Conservation (phyloP, 2,329 filamentous ascomycete species). For the Scolecobasidium constrictum region DNA sequence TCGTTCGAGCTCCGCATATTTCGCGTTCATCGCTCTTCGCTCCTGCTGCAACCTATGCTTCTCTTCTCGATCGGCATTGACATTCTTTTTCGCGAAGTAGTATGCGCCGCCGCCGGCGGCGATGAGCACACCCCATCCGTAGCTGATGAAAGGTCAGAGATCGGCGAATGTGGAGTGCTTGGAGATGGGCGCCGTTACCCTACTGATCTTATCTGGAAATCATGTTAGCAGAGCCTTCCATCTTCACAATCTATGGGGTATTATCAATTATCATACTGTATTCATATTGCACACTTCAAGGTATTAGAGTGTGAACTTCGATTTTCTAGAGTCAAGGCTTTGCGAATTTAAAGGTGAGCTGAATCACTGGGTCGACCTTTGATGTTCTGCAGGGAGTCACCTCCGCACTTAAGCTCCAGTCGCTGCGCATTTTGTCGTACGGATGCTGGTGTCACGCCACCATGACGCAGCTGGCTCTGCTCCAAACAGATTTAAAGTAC, state of each 20-base stretch:
- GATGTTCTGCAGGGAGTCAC: no score
- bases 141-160: slow-evolving; percentile 39
- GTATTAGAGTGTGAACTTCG: no score
- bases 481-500: no score
- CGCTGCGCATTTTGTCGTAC: no score
- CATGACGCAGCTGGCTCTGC: no score
- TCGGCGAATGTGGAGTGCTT: not conserved
- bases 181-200: slow-evolving; percentile 33
- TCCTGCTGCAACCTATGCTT: slow-evolving; percentile 1
- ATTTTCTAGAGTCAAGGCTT: no score
- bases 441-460: no score
- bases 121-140: slow-evolving; percentile 86
- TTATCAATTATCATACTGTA: slow-evolving; percentile 6
- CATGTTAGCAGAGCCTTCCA: slow-evolving; percentile 13
- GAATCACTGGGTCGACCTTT: no score
- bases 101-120: slow-evolving; percentile 83
- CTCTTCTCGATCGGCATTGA: slow-evolving; percentile 69
- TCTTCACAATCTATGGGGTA: not conserved
- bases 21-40: slow-evolving; percentile 7
- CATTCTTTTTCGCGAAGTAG: slow-evolving; percentile 87
- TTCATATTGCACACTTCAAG: no score
- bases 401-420: no score
- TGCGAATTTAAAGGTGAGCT: no score
- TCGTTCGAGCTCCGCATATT: slow-evolving; percentile 12
- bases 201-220: slow-evolving; percentile 43